Evolutionary conservation across 2,329 filamentous ascomycete genomes (phyloP).

Genomic region (Coniosporium tulheliwenetii): DNA sequence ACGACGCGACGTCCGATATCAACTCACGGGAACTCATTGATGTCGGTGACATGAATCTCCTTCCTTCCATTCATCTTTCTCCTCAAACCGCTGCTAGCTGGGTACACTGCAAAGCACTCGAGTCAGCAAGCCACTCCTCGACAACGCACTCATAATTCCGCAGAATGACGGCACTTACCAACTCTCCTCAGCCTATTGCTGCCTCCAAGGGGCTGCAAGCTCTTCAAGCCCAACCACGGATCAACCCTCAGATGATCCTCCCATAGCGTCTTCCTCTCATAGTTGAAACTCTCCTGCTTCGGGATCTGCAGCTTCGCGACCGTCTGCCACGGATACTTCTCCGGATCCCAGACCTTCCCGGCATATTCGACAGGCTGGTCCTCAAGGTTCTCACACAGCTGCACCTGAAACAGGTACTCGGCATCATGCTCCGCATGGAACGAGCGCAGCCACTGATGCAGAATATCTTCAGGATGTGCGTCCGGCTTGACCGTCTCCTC

Average conservation of each 20-base stretch:
- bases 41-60: conserved; percentile 18
- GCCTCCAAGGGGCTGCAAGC: conserved; percentile 23
- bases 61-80: conserved; percentile 22
- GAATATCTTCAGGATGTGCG: conserved; percentile 17
- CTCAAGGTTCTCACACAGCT: conserved; percentile 29
- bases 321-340: conserved; percentile 32
- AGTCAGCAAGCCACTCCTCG: neutral
- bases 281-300: conserved; percentile 25
- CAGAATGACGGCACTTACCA: conserved; percentile 4
- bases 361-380: conserved; percentile 31
- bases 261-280: conserved; percentile 25
- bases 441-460: conserved; percentile 22
- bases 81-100: conserved; percentile 17
- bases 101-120: conserved; percentile 14
- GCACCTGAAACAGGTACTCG: conserved; percentile 29
- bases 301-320: conserved; percentile 24
- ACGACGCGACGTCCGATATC: neutral
- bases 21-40: conserved; percentile 20
- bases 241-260: conserved; percentile 28
- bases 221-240: conserved; percentile 26
- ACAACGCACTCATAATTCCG: neutral
- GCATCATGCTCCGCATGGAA: conserved; percentile 24
- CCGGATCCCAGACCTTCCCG: conserved; percentile 28
- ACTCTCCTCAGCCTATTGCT: conserved; percentile 23
- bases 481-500: conserved; percentile 22